These are phyloP conservation scores for Linnemannia exigua DNA, from an alignment of 192 early-diverging fungal species.

Conservation along the genomic window DNA sequence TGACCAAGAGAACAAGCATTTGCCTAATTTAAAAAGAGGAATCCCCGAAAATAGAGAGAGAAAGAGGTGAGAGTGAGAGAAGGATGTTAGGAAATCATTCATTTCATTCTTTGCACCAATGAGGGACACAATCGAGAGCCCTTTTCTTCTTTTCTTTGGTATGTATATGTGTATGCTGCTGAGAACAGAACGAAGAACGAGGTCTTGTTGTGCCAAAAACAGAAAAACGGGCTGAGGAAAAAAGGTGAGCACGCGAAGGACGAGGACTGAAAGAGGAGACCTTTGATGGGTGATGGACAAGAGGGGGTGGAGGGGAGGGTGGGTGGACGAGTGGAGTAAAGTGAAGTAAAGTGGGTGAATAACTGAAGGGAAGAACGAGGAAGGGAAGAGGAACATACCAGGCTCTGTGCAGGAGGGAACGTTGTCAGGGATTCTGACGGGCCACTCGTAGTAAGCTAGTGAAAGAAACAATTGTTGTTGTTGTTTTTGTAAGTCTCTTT, in stretches of 20 bases:
- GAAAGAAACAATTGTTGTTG: background rate
- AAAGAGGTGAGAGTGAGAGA: too few species aligned
- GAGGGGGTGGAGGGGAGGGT: background rate
- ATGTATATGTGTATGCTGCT: too few species aligned
- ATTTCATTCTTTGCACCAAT: background rate
- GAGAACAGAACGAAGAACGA: too few species aligned
- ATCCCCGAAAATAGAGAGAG: background rate
- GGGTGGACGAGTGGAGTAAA: background rate
- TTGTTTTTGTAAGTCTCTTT: background rate
- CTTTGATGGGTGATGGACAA: background rate
- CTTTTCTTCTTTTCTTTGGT: background rate
- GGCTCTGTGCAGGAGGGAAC: constrained; percentile 40
- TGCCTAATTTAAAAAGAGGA: constrained; percentile 10
- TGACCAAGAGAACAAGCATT: constrained; percentile 38
- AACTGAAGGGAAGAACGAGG: too few species aligned
- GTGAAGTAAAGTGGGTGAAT: background rate
- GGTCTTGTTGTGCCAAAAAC: too few species aligned
- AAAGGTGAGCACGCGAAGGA: too few species aligned
- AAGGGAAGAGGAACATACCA: constrained; percentile 17
- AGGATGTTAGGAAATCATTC: background rate
- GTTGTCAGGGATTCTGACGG: constrained; percentile 50
- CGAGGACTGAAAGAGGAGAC: background rate
- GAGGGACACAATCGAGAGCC: constrained; percentile 2
- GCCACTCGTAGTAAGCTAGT: constrained; percentile 41
- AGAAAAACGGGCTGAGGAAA: too few species aligned